Evolutionary conservation across 441 rosid species (phyloP), one percentile per base, ranked within the genome.

Genomic region (Adansonia rubrostipa): DNA sequence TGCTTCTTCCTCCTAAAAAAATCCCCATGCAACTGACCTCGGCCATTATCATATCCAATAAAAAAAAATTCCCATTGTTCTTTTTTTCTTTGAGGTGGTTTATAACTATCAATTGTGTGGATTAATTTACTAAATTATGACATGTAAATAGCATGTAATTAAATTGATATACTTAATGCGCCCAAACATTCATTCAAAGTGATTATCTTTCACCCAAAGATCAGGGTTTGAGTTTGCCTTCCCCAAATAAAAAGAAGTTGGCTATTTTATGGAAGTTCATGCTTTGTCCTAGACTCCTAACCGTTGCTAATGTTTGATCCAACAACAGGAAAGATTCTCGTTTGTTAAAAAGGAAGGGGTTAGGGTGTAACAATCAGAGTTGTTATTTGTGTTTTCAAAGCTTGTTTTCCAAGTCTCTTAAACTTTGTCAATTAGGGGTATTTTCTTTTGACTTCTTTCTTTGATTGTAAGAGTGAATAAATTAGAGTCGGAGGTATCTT

Each of bases 291-390:
- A 33, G 19, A 33, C 66, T 67, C 51, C 40, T 17, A 44, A 53
- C 54, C 72, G 45, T 20, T 22, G 19, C 74, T 17, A 72, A 33
- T 1, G 36, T 56, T 44, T 73, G 76, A 19, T 73, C 42, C 47
- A 74, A 48, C 51, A 51, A 5, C 20, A 54, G 24, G 13, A 1
- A 69, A 20, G 51, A 47, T 48, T 20, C 13, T 13, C 47, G 75
- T 72, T 33, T 57, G 76, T 10, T 73, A 6, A 19, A n/a, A 11
- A 44, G 4, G 36, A 42, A 73, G 65, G 42, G 76, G 76, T 72
- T 72, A 54, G 51, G 50, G 45, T 56, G 64, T 56, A 36, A 40
- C 76, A 9, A 73, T 73, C 76, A 73, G 33, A 40, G 51, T 73
- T 14, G 65, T 73, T 73, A 73, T 56, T 57, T 73, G 40, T 19